These are phyloP conservation scores for Aureobasidium pullulans DNA, from an alignment of 2,329 filamentous ascomycete genomes.

Conservation along the genomic window DNA sequence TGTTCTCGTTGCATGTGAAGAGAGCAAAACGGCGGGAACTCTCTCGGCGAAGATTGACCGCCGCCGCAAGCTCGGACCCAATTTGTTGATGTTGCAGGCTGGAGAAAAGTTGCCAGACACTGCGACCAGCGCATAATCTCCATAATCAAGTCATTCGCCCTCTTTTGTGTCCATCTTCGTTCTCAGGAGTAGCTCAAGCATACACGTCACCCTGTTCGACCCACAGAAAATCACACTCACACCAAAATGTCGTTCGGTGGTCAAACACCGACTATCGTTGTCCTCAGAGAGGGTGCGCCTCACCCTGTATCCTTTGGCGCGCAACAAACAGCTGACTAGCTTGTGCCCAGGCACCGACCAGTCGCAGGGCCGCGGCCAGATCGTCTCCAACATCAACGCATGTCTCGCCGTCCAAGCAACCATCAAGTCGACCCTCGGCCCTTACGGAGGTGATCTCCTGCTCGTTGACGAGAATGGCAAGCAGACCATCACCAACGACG, in stretches of 20 bases:
- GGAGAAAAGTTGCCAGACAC: slow-evolving; percentile 7
- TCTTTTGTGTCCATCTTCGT: not conserved
- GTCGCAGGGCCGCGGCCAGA: slow-evolving; percentile 93
- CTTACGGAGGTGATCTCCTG: slow-evolving; percentile 92
- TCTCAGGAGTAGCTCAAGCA: not conserved
- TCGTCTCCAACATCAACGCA: slow-evolving; percentile 97
- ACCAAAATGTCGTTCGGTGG: slow-evolving; percentile 82
- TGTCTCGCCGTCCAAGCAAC: slow-evolving; percentile 93
- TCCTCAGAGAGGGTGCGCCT: slow-evolving; percentile 85
- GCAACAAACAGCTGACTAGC: slow-evolving; percentile 10
- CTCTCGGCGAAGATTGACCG: too few species aligned
- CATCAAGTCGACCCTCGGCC: slow-evolving; percentile 90
- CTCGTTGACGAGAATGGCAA: slow-evolving; percentile 92
- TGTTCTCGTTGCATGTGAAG: not conserved
- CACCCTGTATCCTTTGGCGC: slow-evolving; percentile 15
- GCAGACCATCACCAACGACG: slow-evolving; percentile 98
- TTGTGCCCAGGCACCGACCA: slow-evolving; percentile 72
- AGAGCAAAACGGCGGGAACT: too few species aligned
- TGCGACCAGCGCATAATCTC: not conserved
- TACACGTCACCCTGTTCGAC: not conserved
- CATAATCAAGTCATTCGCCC: not conserved
- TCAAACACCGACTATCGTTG: slow-evolving; percentile 95
- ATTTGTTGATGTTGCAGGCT: not conserved
- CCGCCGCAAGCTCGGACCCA: slow-evolving; percentile 2
- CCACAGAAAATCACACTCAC: not conserved